Base-by-base conservation (phyloP, 345 rosid genomes). In the Litchi chinensis region DNA sequence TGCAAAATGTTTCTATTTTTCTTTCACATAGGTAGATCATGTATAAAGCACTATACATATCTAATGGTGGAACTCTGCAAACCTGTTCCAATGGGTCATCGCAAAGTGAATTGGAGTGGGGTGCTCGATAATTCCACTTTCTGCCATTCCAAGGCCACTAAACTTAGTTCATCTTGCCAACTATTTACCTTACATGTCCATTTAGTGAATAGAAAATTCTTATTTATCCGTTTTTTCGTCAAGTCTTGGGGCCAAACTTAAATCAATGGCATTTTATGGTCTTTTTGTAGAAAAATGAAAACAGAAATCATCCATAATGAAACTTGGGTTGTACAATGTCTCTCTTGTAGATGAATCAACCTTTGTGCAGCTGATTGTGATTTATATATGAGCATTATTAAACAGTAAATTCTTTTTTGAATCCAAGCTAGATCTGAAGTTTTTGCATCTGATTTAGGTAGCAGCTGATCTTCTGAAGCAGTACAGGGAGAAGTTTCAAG, bases 391-490 rank as follows among this genome's bases (percentile, higher is more conserved):
- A 73, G 19, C 57, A 37, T 48, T 60, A 39, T 56, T 32, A 22
- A 8, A 8, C 18, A 12, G 16, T 70, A 21, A 59, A 54, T 70
- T 68, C 28, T 60, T 65, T 57, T 70, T 22, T 40, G 8, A 18
- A 24, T 79, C 57, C 64, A 22, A 60, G 16, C 75, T 70, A 70
- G 67, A 73, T 48, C 65, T 78, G 46, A 84, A 62, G 22, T 44
- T 60, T 70, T 57, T 65, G 3, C 60, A 12, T 44, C 43, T 73
- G 82, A 75, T 87, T 64, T 89, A 97, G 99, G 97, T 97, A 28
- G 97, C 99, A 68, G 97, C 72, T 68, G 98, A 94, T 87, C 88
- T 97, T 22, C 85, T 97, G 87, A 97, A 97, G 89, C 91, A 84
- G 48, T 94, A 97, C 86, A 88, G 88, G 83, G 96, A 97, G 75